phyloP scores from a whole-genome alignment of 2,329 filamentous ascomycete genomes.

The Aureobasidium lini region DNA sequence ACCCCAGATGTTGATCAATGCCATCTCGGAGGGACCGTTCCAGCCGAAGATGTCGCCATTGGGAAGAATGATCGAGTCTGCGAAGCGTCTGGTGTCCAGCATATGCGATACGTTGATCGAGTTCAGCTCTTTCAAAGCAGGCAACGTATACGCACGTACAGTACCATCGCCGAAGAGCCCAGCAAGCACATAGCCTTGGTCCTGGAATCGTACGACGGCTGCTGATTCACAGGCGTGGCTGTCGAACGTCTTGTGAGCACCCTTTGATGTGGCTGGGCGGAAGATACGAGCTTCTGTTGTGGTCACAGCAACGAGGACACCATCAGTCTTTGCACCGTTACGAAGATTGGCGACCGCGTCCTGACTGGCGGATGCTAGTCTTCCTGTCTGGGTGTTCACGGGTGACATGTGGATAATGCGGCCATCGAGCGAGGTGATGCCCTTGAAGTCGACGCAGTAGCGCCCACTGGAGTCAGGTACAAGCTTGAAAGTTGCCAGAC shows the following conservation, averaged over 20 bases:
- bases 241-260: slow-evolving; percentile 87
- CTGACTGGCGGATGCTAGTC: slow-evolving; percentile 67
- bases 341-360: slow-evolving; percentile 67
- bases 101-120: slow-evolving; percentile 55
- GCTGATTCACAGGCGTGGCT: slow-evolving; percentile 76
- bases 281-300: slow-evolving; percentile 74
- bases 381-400: slow-evolving; percentile 70
- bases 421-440: slow-evolving; percentile 58
- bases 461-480: slow-evolving; percentile 62
- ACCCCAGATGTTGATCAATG: slow-evolving; percentile 78
- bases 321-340: slow-evolving; percentile 67
- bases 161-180: slow-evolving; percentile 78
- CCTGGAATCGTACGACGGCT: slow-evolving; percentile 63
- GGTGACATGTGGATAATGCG: slow-evolving; percentile 69
- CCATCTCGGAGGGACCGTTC: slow-evolving; percentile 80
- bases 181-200: slow-evolving; percentile 68
- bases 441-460: slow-evolving; percentile 67
- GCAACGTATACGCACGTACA: slow-evolving; percentile 77
- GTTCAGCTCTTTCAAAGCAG: slow-evolving; percentile 76
- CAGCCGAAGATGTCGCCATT: slow-evolving; percentile 81
- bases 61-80: slow-evolving; percentile 61
- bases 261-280: slow-evolving; percentile 74
- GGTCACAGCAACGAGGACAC: slow-evolving; percentile 72
- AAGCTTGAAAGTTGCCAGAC: slow-evolving; percentile 83
- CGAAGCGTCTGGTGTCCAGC: slow-evolving; percentile 66